Evolutionary conservation across 805 yeast genomes (phyloP).

Genomic region (Ogataea philodendri): DNA sequence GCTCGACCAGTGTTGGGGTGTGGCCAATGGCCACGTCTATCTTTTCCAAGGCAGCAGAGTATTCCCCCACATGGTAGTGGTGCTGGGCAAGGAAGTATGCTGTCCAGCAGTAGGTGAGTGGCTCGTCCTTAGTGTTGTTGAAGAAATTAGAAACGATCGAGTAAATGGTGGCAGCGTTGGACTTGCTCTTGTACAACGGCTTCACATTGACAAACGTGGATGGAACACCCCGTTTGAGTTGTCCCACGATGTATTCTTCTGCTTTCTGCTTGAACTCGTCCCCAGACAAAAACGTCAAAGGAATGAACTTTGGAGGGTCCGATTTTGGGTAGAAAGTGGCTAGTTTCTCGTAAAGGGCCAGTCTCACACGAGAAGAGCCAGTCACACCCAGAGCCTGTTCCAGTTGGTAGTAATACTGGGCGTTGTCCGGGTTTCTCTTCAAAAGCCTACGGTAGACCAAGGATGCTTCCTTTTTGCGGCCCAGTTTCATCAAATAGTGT

Average conservation of each 20-base stretch:
- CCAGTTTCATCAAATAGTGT: conserved; percentile 56
- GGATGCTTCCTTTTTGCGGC: conserved; percentile 61
- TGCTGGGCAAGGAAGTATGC: conserved; percentile 78
- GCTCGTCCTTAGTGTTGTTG: conserved; percentile 31
- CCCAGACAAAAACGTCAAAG: conserved; percentile 67
- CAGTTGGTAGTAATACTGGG: conserved; percentile 59
- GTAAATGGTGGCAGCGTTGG: conserved; percentile 43
- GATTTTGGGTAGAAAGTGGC: conserved; percentile 74
- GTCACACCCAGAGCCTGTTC: conserved; percentile 62
- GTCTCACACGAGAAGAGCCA: conserved; percentile 47
- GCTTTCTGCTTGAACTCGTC: conserved; percentile 45
- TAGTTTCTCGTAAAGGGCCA: conserved; percentile 62
- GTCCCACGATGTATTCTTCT: conserved; percentile 52
- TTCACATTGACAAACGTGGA: conserved; percentile 85
- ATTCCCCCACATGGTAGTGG: conserved; percentile 53
- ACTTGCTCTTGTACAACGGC: conserved; percentile 60
- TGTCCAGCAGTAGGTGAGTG: conserved; percentile 63
- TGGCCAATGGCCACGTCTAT: conserved; percentile 65
- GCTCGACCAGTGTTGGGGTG: conserved; percentile 83
- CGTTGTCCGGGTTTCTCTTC: conserved; percentile 83
- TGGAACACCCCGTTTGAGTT: conserved; percentile 81
- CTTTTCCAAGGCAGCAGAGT: conserved; percentile 50
- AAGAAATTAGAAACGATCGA: conserved; percentile 52
- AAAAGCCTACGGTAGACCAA: conserved; percentile 63
- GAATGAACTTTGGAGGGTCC: conserved; percentile 76